Percentiles rank a stretch among this genome's conserved stretches.
phyloP scores from a whole-genome alignment of 805 yeast species.

The Kazachstania taianensis region DNA sequence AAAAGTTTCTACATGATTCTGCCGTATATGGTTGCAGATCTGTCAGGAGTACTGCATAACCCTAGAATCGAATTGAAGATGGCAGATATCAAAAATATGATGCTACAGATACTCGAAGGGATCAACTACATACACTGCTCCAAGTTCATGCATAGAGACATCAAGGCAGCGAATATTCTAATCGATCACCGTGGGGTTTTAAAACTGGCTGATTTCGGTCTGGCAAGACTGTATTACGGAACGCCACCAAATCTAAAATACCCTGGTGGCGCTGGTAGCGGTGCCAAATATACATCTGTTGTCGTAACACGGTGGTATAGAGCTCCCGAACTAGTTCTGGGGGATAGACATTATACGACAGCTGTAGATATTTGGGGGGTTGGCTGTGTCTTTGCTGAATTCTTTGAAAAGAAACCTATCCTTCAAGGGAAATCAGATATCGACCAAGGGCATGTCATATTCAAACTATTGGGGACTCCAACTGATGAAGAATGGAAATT shows the following conservation, averaged over 20 bases:
- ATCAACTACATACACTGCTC: conserved; percentile 59
- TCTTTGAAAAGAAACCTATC: conserved; percentile 73
- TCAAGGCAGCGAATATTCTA: conserved; percentile 91
- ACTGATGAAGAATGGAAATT: conserved; percentile 49
- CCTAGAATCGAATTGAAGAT: conserved; percentile 51
- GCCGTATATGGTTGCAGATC: conserved; percentile 87
- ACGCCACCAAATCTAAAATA: conserved; percentile 40
- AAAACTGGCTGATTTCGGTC: conserved; percentile 92
- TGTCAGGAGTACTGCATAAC: conserved; percentile 82
- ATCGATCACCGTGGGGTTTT: conserved; percentile 66
- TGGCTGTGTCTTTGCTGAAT: conserved; percentile 92
- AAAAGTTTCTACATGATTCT: conserved; percentile 87
- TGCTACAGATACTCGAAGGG: conserved; percentile 71
- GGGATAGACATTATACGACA: conserved; percentile 78
- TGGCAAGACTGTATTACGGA: conserved; percentile 70
- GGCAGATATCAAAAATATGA: conserved; percentile 71
- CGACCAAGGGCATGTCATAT: conserved; percentile 78
- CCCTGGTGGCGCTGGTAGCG: conserved; percentile 36
- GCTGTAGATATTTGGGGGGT: conserved; percentile 98
- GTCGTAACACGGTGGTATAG: conserved; percentile 98
- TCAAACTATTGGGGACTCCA: conserved; percentile 77
- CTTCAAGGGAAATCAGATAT: conserved; percentile 76
- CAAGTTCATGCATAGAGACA: conserved; percentile 72
- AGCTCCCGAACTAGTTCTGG: conserved; percentile 86
- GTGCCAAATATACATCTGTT: conserved; percentile 42